Conservation (phyloP, 768 basidiomycete species). For the Kwoniella dejecticola region DNA sequence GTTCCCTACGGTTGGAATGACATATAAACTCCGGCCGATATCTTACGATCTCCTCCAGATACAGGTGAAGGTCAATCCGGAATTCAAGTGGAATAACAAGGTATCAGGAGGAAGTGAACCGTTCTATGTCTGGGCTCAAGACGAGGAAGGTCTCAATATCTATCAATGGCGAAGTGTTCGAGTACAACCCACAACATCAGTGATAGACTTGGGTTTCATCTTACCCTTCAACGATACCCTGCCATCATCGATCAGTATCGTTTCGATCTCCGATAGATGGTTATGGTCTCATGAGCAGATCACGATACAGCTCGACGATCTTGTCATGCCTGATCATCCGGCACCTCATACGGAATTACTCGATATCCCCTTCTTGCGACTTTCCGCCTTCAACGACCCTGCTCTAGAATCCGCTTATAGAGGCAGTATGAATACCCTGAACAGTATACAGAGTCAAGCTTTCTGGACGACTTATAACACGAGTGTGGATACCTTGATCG, state of each 20-base stretch:
- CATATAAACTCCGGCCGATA: conserved; percentile 74
- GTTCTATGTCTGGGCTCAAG: conserved; percentile 96
- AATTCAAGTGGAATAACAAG: conserved; percentile 78
- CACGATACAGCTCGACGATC: conserved; percentile 64
- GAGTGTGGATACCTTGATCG: conserved; percentile 68
- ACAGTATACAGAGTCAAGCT: conserved; percentile 83
- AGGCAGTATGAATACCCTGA: conserved; percentile 64
- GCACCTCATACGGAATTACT: conserved; percentile 66
- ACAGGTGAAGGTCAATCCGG: conserved; percentile 63
- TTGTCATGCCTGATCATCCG: conserved; percentile 73
- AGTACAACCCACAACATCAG: conserved; percentile 68
- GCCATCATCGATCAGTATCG: conserved; percentile 70
- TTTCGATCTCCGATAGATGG: conserved; percentile 88
- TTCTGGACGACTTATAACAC: conserved; percentile 81
- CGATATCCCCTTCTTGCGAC: conserved; percentile 72
- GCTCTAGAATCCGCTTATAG: conserved; percentile 60
- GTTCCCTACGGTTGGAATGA: conserved; percentile 73
- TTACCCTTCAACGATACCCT: conserved; percentile 68
- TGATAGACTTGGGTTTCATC: conserved; percentile 72
- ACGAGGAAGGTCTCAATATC: conserved; percentile 75
- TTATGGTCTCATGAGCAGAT: conserved; percentile 82
- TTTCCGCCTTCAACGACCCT: conserved; percentile 61
- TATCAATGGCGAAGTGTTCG: conserved; percentile 74
- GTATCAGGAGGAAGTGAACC: conserved; percentile 76
- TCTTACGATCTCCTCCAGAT: conserved; percentile 81